These are phyloP conservation scores for Saururus chinensis DNA, from an alignment of 164 flowering plant genomes.

Conservation along the genomic window DNA sequence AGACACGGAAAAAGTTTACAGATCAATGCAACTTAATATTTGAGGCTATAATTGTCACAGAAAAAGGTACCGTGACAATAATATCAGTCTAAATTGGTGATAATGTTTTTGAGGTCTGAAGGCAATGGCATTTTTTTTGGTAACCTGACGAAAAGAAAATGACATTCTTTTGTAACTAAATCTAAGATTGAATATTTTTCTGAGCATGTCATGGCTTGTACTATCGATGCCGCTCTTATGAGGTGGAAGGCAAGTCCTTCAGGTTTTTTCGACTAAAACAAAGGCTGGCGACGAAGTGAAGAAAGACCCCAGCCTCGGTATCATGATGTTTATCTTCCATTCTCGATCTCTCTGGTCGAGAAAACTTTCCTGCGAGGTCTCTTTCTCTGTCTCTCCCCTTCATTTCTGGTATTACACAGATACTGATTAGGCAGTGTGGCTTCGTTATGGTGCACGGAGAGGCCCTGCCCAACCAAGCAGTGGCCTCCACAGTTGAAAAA, in stretches of 20 bases:
- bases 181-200: not conserved
- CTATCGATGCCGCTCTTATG: conserved; percentile 5
- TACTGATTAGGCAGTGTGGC: no score
- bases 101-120: not conserved
- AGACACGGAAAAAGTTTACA: no score
- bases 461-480: no score
- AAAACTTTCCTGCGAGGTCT: conserved; percentile 62
- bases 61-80: no score
- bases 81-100: not conserved
- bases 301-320: conserved; percentile 41
- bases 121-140: not conserved
- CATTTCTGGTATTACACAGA: not conserved
- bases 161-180: no score
- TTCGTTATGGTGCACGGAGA: no score
- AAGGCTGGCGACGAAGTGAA: conserved; percentile 25
- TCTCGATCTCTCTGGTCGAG: conserved; percentile 55
- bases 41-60: no score
- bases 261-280: conserved; percentile 60
- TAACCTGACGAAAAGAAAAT: no score
- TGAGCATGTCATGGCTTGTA: conserved; percentile 13
- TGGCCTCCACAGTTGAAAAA: no score
- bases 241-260: conserved; percentile 23
- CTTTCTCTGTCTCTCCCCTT: conserved; percentile 14
- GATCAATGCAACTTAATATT: no score
- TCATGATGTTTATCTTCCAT: conserved; percentile 67